Evolutionary conservation across 2,329 filamentous ascomycete genomes (phyloP), one percentile per base, ranked within the genome.

Genomic region (Trichoderma sp.): DNA sequence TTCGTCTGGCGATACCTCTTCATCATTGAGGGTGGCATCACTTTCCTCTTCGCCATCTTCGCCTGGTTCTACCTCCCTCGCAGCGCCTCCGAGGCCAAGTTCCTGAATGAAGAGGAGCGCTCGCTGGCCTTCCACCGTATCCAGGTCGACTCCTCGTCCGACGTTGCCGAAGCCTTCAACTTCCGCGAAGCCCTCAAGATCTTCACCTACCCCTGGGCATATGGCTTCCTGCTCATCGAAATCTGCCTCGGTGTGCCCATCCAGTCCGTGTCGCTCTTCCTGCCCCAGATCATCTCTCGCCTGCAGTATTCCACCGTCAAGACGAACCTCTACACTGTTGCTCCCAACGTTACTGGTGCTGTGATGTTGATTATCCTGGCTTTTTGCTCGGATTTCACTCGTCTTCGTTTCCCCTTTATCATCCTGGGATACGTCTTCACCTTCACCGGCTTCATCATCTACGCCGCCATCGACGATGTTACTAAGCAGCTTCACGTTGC

Each of bases 241-340:
- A 79, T 88, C 67, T 87, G 85, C 71, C 80, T 88, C n/a, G 86
- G 86, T 35, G 85, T 88, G 5, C 86, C 86, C 1, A 76, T 88
- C 9, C 85, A 87, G 74, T 83, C 80, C 4, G 86, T 88, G 17
- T 74, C 78, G 2, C 79, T 87, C 3, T 87, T 86, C 74, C 74
- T 87, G 67, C 85, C 85, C 0, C 84, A 87, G 72, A 87, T 87
- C 71, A 81, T 87, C 19, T 75, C 78, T 68, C 78, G 84, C 4
- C 76, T 87, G 1, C 80, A 82, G 4, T 84, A 82, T 70, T 78
- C 78, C 48, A 79, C 81, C 2, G 78, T 87, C 71, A 84, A 83
- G 76, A 93, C 91, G 0, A 94, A 95, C 73, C 83, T 94, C 0
- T 93, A 92, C 78, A 94, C 92, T 0, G 91, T 94, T 0, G 92